Evolutionary conservation across 75 land plant genomes (phyloP), one percentile per base, ranked within the genome.

Genomic region (Pinus albicaulis): DNA sequence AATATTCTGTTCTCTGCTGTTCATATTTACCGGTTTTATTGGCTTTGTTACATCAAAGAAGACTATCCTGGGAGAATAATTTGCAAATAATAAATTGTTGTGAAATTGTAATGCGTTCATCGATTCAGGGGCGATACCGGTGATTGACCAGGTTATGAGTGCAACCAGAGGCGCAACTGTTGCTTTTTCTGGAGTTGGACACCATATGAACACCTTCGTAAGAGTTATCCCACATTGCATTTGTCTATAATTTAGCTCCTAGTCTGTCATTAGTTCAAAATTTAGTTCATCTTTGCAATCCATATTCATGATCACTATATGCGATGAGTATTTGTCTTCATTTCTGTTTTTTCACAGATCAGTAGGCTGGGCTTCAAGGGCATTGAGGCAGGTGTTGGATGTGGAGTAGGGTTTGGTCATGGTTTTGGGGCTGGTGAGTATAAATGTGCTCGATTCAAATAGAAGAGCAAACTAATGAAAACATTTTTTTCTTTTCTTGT

Each of bases 351-450:
- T 3, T 72, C 28, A 72, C 64, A 88, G 97, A 53, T 89, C 8
- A 86, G 76, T 74, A 88, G 84, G 65, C 14, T 92, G 44, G 99
- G 98, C 57, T 77, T 95, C 55, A 96, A 89, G 88, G 91, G 83
- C 52, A 76, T 96, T 80, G 86, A 94, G 76, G 98, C 90, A 28
- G 98, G 99, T 31, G 76, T 92, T 71, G 99, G 99, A 34, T 96
- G 99, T 84, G 99, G 99, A 72, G 83, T 92, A 83, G 99, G 99
- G 12, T 36, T 96, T 76, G 99, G 99, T 57, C 99, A 94, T 91
- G 99, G 99, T 44, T 94, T 96, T 82, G 98, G 98, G 72, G 87
- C 88, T 73, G 99, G 99, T 94, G 88, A 69, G 90, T 79, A 63
- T 16, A 22, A 56, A 52, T 24, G 34, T 77, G 13, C 3, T 57